Base-by-base conservation (phyloP, 441 rosid genomes). In the Melastoma candidum region DNA sequence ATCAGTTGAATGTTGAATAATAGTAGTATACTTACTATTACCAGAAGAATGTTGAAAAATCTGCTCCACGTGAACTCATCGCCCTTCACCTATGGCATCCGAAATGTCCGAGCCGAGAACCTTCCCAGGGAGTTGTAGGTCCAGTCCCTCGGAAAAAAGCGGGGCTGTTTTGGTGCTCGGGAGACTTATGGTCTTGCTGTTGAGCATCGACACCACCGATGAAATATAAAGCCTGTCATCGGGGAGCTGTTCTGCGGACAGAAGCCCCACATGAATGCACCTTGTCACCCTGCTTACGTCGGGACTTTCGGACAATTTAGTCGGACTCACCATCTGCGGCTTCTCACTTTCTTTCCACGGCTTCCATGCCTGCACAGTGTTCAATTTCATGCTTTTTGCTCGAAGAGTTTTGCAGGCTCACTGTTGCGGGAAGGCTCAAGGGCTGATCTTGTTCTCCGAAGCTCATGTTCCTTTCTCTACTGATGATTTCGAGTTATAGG, bases 181-280 rank as follows among this genome's bases (percentile, higher is more conserved):
- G 63, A 69, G 81, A 47, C 71, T 63, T 53, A 55, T 58, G 48
- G 51, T 77, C 55, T 82, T 79, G n/a, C 71, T 73, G 2, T 67
- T 74, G 9, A 82, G 68, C 88, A 82, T 81, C 12, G 72, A 73
- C 13, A 73, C 48, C 26, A 73, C 74, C 0, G 61, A 63, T 1
- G 73, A 53, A 55, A 78, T 72, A 47, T 59, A 60, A 1, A 87
- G 94, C 63, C 90, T 69, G 27, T 83, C 89, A 13, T 71, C 65
- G 1, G 69, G 72, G 17, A 61, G 64, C 48, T 79, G 77, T 61
- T 83, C 89, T 44, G 76, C 77, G 46, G 88, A 81, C 12, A 87
- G 47, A 51, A 87, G 50, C 27, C 86, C 89, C 47, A 79, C 74
- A 12, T 84, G 69, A 13, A 79, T 51, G 68, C 85, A 77, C 53